phyloP scores from a whole-genome alignment of 495 filamentous ascomycete species.

The Astrothelium subdiscretum region DNA sequence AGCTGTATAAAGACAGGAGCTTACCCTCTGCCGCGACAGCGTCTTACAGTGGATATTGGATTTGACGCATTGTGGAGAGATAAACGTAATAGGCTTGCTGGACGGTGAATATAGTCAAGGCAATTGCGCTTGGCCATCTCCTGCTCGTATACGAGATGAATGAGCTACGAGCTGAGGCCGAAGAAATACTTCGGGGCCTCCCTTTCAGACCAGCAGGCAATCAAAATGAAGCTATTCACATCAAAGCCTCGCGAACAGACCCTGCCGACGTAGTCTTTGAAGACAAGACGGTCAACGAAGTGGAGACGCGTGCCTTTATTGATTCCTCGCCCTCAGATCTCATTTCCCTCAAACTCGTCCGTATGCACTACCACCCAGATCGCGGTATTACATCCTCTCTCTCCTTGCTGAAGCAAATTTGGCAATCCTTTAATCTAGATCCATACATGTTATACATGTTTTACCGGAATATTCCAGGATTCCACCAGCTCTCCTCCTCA shows the following conservation, averaged over 20 bases:
- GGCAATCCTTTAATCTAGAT: background rate
- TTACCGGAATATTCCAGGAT: background rate
- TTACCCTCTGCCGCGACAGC: too few species aligned
- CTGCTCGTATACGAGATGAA: too few species aligned
- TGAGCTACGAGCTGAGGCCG: background rate
- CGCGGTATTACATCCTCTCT: background rate
- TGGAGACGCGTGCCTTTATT: background rate
- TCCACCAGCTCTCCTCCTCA: background rate
- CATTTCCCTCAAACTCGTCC: background rate
- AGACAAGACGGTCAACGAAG: background rate
- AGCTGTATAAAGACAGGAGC: too few species aligned
- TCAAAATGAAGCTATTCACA: background rate
- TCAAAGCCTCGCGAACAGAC: background rate
- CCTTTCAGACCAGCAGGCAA: background rate
- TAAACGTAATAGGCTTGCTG: too few species aligned
- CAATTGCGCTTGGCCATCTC: too few species aligned
- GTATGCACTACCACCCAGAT: background rate
- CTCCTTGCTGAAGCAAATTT: background rate
- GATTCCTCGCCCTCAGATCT: background rate
- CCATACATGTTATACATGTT: constrained; percentile 2
- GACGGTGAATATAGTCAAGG: too few species aligned
- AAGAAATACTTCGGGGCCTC: background rate
- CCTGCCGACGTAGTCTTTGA: background rate
- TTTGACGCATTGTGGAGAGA: too few species aligned
- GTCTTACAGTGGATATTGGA: too few species aligned